Percentiles rank a stretch among this genome's conserved stretches.
These are phyloP conservation scores for Hymenoscyphus scutula DNA, from an alignment of 2,329 filamentous ascomycete genomes.

Conservation along the genomic window DNA sequence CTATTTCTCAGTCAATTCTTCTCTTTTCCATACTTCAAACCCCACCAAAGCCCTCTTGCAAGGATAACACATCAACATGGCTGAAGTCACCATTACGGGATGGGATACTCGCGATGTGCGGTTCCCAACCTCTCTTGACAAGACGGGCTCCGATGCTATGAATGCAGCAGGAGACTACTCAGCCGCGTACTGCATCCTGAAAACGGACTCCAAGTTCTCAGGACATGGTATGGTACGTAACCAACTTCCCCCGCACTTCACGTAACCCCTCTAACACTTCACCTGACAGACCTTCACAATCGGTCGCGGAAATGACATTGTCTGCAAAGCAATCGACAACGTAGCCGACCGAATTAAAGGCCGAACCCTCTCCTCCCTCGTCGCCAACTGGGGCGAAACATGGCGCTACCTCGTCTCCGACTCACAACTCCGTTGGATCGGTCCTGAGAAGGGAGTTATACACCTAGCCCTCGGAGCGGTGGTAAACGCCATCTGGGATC, in stretches of 20 bases:
- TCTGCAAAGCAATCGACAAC: constrained; percentile 79
- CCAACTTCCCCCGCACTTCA: not conserved
- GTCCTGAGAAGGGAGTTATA: constrained; percentile 90
- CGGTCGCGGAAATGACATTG: constrained; percentile 87
- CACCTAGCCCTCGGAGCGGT: constrained; percentile 87
- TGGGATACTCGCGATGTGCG: constrained; percentile 72
- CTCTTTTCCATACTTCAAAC: not conserved
- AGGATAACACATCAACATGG: constrained; percentile 37
- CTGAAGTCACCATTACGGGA: constrained; percentile 68
- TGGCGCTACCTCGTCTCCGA: constrained; percentile 92
- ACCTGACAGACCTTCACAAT: constrained; percentile 69
- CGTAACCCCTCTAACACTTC: not conserved
- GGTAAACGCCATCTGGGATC: constrained; percentile 89
- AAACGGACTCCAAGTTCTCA: constrained; percentile 69
- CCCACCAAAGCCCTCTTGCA: not conserved
- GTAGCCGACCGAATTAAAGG: constrained; percentile 74
- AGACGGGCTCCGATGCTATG: constrained; percentile 97
- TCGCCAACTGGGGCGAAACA: constrained; percentile 78
- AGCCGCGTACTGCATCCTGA: constrained; percentile 86
- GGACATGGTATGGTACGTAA: constrained; percentile 77
- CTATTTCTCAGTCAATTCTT: no score
- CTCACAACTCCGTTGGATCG: constrained; percentile 89
- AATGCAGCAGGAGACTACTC: constrained; percentile 93
- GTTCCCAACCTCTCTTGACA: constrained; percentile 89
- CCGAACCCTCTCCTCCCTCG: constrained; percentile 73